These are phyloP conservation scores for Gynandropsis gynandra DNA, from an alignment of 345 rosid genomes.

Conservation along the genomic window DNA sequence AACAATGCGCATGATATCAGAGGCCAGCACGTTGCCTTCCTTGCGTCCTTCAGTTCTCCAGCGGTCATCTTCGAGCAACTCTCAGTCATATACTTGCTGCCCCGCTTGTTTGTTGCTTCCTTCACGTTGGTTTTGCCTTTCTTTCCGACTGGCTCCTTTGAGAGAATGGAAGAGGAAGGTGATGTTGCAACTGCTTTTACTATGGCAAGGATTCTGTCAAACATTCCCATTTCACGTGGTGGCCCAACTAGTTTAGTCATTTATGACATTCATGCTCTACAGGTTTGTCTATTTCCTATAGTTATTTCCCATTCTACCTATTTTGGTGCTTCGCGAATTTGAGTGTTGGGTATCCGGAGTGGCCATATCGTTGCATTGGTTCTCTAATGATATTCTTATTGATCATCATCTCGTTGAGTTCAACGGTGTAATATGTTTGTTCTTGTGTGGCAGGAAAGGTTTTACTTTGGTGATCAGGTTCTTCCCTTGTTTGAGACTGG, in stretches of 20 bases:
- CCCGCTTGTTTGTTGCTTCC: constrained; percentile 83
- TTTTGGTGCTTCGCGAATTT: too few species aligned
- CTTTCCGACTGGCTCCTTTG: constrained; percentile 97
- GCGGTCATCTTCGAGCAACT: constrained; percentile 91
- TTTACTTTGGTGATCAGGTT: constrained; percentile 91
- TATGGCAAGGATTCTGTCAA: constrained; percentile 91
- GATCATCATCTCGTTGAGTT: neutral
- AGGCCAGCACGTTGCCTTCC: constrained; percentile 96
- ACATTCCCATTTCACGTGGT: constrained; percentile 93
- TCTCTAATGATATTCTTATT: neutral
- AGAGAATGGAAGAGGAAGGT: constrained; percentile 99
- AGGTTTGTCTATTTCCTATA: constrained; percentile 37
- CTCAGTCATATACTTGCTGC: constrained; percentile 95
- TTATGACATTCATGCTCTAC: constrained; percentile 95
- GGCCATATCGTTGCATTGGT: neutral
- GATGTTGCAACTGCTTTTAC: constrained; percentile 98
- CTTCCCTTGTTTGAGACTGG: constrained; percentile 98
- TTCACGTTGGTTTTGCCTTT: constrained; percentile 89
- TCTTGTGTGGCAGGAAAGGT: constrained; percentile 63
- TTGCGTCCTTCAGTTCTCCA: constrained; percentile 88
- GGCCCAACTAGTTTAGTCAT: constrained; percentile 94
- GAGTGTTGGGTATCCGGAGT: too few species aligned
- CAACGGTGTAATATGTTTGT: neutral
- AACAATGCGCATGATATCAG: constrained; percentile 88
- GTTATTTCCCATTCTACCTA: neutral